Evolutionary conservation across 176 grass and related monocot species (phyloP).

Genomic region (Oryza coarctata): DNA sequence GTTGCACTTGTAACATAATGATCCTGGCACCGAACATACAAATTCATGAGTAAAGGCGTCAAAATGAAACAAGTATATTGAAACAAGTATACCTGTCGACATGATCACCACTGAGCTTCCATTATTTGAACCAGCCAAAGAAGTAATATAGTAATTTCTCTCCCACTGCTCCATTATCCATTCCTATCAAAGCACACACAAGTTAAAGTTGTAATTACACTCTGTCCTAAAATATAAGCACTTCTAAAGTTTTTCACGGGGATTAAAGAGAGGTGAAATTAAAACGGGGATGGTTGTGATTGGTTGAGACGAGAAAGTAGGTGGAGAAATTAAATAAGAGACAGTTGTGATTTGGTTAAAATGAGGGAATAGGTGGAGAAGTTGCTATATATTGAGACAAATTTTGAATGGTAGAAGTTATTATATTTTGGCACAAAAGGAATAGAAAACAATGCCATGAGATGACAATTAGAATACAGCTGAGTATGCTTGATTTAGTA

Average conservation of each 20-base stretch:
- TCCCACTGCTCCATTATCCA: constrained; percentile 99
- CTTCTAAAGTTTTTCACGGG: too few species aligned
- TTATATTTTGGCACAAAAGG: too few species aligned
- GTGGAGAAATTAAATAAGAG: too few species aligned
- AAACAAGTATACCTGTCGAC: constrained; percentile 94
- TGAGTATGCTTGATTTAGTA: not conserved
- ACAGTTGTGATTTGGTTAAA: too few species aligned
- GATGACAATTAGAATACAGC: constrained; percentile 11
- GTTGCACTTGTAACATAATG: not conserved
- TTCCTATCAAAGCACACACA: constrained; percentile 54
- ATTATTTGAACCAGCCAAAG: constrained; percentile 71
- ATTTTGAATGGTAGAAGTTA: too few species aligned
- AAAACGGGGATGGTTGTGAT: too few species aligned
- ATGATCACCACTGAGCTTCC: constrained; percentile 89
- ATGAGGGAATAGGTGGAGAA: too few species aligned
- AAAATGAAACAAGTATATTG: constrained; percentile 34
- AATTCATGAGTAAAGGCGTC: constrained; percentile 30
- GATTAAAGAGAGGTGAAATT: too few species aligned
- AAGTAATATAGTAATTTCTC: constrained; percentile 89
- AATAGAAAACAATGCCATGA: constrained; percentile 8
- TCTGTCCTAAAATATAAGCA: too few species aligned
- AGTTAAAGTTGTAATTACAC: constrained; percentile 34
- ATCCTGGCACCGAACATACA: not conserved
- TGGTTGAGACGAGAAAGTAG: too few species aligned
- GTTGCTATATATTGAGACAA: too few species aligned